These are phyloP conservation scores for Casuarina equisetifolia DNA, from an alignment of 306 rosid species.

Conservation along the genomic window DNA sequence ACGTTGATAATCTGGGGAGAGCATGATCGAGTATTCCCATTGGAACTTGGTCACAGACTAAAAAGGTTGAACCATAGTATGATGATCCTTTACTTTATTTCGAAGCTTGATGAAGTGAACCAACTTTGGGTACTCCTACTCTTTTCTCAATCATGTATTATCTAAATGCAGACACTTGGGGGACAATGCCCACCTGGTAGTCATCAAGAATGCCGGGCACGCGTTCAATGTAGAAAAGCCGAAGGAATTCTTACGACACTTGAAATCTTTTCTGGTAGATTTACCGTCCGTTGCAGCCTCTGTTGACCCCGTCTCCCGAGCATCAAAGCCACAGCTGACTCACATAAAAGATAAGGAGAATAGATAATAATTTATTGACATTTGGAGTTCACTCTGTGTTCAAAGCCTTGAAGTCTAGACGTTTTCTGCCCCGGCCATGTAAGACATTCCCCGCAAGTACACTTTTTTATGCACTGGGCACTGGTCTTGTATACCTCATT, in stretches of 20 bases:
- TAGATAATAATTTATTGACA: background rate
- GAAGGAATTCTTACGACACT: conserved; percentile 50
- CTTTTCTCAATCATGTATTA: conserved; percentile 4
- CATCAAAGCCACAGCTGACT: conserved; percentile 13
- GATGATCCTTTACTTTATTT: background rate
- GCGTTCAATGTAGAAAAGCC: conserved; percentile 58
- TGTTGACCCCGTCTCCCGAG: conserved; percentile 11
- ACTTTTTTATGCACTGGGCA: background rate
- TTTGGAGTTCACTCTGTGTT: background rate
- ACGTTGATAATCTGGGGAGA: conserved; percentile 89
- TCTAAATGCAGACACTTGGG: conserved; percentile 60
- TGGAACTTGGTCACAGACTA: conserved; percentile 70
- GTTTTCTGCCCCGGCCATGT: background rate
- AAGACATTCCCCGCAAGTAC: background rate
- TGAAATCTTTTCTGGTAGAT: conserved; percentile 57
- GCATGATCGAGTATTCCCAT: conserved; percentile 63
- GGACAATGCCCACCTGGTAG: conserved; percentile 59
- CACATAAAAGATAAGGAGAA: background rate
- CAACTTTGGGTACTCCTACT: too few species aligned
- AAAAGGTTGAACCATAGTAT: conserved; percentile 42
- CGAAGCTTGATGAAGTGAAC: background rate
- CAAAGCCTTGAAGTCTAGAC: background rate
- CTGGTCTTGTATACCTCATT: background rate
- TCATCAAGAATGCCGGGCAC: conserved; percentile 74
- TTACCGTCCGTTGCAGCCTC: conserved; percentile 17